Evolutionary conservation across 169 alveolate species (phyloP).

Genomic region (Plasmodium yoelii): DNA sequence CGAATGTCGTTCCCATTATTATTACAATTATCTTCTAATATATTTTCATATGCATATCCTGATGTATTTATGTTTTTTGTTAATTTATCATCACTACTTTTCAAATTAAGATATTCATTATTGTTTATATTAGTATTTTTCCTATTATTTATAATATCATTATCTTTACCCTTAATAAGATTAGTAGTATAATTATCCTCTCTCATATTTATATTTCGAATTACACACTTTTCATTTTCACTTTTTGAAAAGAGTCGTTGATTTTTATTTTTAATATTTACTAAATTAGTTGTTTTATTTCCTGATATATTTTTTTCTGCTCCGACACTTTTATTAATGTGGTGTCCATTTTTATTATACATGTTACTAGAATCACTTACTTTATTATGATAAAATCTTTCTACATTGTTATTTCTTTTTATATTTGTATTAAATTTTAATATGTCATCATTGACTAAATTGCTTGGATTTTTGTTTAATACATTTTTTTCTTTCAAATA

Average conservation of each 20-base stretch:
- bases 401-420: not conserved
- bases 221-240: not conserved
- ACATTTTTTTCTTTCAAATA: conserved; percentile 11
- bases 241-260: not conserved
- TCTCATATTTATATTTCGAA: not conserved
- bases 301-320: not conserved
- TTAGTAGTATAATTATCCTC: not conserved
- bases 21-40: not conserved
- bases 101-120: not conserved
- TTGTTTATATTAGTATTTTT: not conserved
- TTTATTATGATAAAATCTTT: not conserved
- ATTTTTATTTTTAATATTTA: not conserved
- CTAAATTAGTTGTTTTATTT: not conserved
- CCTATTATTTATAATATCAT: too few relatives aligned
- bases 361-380: not conserved
- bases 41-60: too few relatives aligned
- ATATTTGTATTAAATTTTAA: not conserved
- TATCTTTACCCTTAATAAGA: not conserved
- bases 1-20: not conserved
- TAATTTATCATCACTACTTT: too few relatives aligned
- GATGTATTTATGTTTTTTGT: too few relatives aligned
- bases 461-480: conserved; percentile 20
- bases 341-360: not conserved
- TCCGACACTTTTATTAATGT: not conserved
- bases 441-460: not conserved